Evolutionary conservation across 2,329 filamentous ascomycete species (phyloP), one percentile per base, ranked within the genome.

Genomic region (Piedraia hortae): DNA sequence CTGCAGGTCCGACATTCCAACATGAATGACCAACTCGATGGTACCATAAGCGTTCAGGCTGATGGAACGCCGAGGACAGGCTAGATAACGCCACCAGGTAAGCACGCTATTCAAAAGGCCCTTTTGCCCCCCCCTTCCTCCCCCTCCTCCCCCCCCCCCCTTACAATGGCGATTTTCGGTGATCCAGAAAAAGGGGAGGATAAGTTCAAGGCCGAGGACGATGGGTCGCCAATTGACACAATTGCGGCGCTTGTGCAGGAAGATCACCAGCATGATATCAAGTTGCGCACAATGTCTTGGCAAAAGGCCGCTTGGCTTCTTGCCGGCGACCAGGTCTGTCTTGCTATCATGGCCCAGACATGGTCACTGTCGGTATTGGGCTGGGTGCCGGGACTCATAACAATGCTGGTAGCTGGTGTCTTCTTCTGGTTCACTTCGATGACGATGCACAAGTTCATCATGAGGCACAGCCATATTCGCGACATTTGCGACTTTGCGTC

Each of bases 261-360:
- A 44, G 50, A 53, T 30, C 48, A 51, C 28, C 29, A 37, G 20
- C 50, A 54, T 43, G 53, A 56, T 3, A 57, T 57, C 38, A 47
- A 53, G 31, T 46, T 57, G 7, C 45, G 53, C n/a, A 55, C 51
- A 1, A 55, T 55, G 52, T 47, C 51, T 14, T 57, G 53, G 53
- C 50, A 56, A 28, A 54, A 54, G 32, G 51, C 50, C 2, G 50
- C 52, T 5, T 54, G 48, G 42, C 34, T 55, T 16, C 45, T 55
- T 4, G 39, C 36, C 6, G 52, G 52, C 16, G 52, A 56, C 20
- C 51, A 55, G 33, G 51, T 56, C 16, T 56, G 51, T 34, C 36
- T 56, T 4, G 52, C 52, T 13, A 54, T 55, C 30, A 55, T 54
- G 52, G 51, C 51, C 14, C 52, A 56, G 31, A 44, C 50, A 4